These are phyloP conservation scores for Harringtonia lauricola DNA, from an alignment of 2,329 filamentous ascomycete species.

Conservation along the genomic window DNA sequence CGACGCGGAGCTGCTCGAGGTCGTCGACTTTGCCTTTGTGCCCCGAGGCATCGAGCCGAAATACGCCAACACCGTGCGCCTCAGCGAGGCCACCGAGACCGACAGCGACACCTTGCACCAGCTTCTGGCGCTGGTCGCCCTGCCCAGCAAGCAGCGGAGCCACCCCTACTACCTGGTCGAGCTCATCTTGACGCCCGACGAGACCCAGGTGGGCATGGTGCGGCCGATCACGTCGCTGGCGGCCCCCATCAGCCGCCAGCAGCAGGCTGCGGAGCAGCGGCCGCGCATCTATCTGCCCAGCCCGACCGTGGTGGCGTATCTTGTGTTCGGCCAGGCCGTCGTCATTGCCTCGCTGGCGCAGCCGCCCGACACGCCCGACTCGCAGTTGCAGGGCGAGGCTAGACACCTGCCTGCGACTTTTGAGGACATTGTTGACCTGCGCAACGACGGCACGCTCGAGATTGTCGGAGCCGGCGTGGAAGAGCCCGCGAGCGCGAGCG, in stretches of 20 bases:
- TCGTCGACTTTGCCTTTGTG: constrained; percentile 71
- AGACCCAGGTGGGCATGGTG: constrained; percentile 49
- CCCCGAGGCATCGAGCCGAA: constrained; percentile 39
- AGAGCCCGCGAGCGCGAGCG: constrained; percentile 39
- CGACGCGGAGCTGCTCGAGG: constrained; percentile 50
- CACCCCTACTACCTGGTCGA: constrained; percentile 66
- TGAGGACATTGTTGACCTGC: constrained; percentile 79
- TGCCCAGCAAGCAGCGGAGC: constrained; percentile 38
- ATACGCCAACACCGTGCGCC: constrained; percentile 36
- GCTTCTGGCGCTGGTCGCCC: constrained; percentile 49
- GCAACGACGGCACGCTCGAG: constrained; percentile 50
- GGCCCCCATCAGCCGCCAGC: constrained; percentile 29
- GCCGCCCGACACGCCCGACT: constrained; percentile 59
- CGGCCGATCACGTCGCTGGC: constrained; percentile 56
- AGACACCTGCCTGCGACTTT: constrained; percentile 58
- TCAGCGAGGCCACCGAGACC: constrained; percentile 37
- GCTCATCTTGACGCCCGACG: constrained; percentile 45
- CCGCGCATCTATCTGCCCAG: constrained; percentile 68
- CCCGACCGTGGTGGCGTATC: constrained; percentile 68
- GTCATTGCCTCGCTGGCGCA: constrained; percentile 64
- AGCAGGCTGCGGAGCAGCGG: constrained; percentile 25
- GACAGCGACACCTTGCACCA: constrained; percentile 44
- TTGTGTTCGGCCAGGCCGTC: constrained; percentile 69
- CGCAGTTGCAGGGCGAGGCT: constrained; percentile 57
- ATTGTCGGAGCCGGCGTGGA: constrained; percentile 54